Conservation (phyloP, 148 eudicot genomes). For the Polygonum aviculare region DNA sequence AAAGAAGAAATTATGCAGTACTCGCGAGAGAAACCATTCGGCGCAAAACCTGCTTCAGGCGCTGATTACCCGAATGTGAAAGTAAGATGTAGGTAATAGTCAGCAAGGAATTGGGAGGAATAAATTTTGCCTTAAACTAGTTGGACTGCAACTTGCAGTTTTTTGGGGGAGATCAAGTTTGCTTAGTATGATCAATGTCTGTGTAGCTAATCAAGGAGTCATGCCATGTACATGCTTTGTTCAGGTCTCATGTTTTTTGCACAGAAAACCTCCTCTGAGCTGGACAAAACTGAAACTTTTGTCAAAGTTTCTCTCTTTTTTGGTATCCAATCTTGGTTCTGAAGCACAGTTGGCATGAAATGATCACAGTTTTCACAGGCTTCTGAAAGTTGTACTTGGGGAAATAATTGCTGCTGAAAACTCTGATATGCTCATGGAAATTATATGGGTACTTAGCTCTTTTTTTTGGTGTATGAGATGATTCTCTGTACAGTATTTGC, state of each 20-base stretch:
- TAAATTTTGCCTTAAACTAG: conserved; percentile 1
- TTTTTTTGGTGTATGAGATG: not conserved
- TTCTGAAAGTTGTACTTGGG: not conserved
- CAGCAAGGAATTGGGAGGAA: not conserved
- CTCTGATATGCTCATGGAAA: not conserved
- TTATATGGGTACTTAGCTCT: not conserved
- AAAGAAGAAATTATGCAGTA: conserved; percentile 32
- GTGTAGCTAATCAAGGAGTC: not conserved
- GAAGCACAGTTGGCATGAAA: too few species aligned
- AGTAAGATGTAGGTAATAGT: conserved; percentile 30
- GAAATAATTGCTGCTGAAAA: not conserved
- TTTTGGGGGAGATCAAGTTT: conserved; percentile 1
- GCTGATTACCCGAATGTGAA: conserved; percentile 17
- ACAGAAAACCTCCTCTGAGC: not conserved
- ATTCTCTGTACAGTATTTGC: not conserved
- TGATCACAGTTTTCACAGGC: too few species aligned
- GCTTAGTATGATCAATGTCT: not conserved
- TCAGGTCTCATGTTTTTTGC: not conserved
- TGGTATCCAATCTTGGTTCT: too few species aligned
- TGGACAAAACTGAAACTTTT: not conserved
- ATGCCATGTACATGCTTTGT: not conserved
- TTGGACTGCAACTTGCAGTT: not conserved
- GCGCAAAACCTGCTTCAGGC: conserved; percentile 19
- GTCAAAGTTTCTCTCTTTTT: not conserved
- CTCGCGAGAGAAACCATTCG: conserved; percentile 34